Evolutionary conservation across 2,329 filamentous ascomycete genomes (phyloP).

Genomic region (Lasiodiplodia sp.): DNA sequence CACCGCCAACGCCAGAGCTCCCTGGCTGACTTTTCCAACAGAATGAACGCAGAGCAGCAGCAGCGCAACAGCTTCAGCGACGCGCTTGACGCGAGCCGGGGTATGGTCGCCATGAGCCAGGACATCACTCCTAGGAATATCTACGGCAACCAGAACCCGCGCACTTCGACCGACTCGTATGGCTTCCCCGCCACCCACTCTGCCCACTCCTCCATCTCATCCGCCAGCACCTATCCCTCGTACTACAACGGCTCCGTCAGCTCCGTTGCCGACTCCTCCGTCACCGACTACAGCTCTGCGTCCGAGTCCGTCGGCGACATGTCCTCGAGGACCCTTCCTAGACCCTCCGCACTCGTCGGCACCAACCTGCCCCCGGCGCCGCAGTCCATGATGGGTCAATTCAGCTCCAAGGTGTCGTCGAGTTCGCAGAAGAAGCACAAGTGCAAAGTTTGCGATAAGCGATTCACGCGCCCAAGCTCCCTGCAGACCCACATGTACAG

Average conservation of each 20-base stretch:
- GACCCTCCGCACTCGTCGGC: constrained; percentile 71
- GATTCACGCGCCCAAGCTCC: constrained; percentile 92
- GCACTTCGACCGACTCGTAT: constrained; percentile 84
- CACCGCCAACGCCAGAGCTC: constrained; percentile 64
- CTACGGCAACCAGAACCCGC: constrained; percentile 71
- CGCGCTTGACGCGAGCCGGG: constrained; percentile 88
- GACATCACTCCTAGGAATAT: constrained; percentile 88
- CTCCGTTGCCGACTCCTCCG: constrained; percentile 78
- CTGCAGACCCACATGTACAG: constrained; percentile 98
- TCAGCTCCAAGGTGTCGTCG: constrained; percentile 94
- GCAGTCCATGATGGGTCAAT: constrained; percentile 98
- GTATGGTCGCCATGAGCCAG: constrained; percentile 95
- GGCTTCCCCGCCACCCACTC: constrained; percentile 88
- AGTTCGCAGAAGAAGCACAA: constrained; percentile 99
- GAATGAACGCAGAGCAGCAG: constrained; percentile 64
- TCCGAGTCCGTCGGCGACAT: constrained; percentile 84
- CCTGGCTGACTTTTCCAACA: constrained; percentile 68
- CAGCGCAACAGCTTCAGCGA: constrained; percentile 79
- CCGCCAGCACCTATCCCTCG: constrained; percentile 76
- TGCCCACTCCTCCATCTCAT: constrained; percentile 88
- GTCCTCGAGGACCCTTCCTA: constrained; percentile 81
- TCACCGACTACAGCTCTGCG: constrained; percentile 92
- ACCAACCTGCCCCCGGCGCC: constrained; percentile 78
- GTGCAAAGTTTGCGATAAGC: constrained; percentile 98
- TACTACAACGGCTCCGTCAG: constrained; percentile 85